Evolutionary conservation across 2,329 filamentous ascomycete genomes (phyloP).

Genomic region (Pyricularia grisea): DNA sequence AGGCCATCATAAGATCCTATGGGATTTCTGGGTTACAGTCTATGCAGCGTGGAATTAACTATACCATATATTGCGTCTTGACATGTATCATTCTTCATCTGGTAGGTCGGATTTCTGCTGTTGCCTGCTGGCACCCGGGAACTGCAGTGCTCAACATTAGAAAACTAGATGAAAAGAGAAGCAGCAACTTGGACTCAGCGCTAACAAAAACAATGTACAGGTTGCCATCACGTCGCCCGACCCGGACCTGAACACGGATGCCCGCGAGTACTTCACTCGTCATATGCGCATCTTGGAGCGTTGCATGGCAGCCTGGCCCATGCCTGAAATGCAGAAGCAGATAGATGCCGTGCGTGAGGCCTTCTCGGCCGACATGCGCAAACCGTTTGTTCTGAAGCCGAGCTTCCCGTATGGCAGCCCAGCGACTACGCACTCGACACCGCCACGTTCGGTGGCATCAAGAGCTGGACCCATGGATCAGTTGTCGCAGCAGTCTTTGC

Average conservation of each 20-base stretch:
- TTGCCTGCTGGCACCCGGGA: neutral
- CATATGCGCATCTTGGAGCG: slow-evolving; percentile 91
- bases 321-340: slow-evolving; percentile 83
- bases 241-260: slow-evolving; percentile 74
- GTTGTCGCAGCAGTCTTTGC: slow-evolving; percentile 23
- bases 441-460: slow-evolving; percentile 30
- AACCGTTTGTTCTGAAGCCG: slow-evolving; percentile 81
- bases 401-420: slow-evolving; percentile 83
- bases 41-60: slow-evolving; percentile 92
- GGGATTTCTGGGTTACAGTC: slow-evolving; percentile 74
- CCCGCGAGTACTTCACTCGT: slow-evolving; percentile 79
- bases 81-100: slow-evolving; percentile 90
- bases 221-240: slow-evolving; percentile 91
- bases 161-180: neutral
- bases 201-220: slow-evolving; percentile 31
- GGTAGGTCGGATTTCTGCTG: slow-evolving; percentile 44
- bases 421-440: slow-evolving; percentile 33
- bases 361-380: slow-evolving; percentile 77
- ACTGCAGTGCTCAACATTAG: neutral
- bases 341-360: slow-evolving; percentile 83
- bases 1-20: slow-evolving; percentile 67
- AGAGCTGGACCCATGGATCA: neutral
- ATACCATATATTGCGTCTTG: slow-evolving; percentile 85
- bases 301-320: slow-evolving; percentile 73
- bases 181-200: neutral